Percentiles rank a stretch among this genome's conserved stretches.
Evolutionary conservation across 2,329 filamentous ascomycete genomes (phyloP).

Genomic region (Talaromyces sp.): DNA sequence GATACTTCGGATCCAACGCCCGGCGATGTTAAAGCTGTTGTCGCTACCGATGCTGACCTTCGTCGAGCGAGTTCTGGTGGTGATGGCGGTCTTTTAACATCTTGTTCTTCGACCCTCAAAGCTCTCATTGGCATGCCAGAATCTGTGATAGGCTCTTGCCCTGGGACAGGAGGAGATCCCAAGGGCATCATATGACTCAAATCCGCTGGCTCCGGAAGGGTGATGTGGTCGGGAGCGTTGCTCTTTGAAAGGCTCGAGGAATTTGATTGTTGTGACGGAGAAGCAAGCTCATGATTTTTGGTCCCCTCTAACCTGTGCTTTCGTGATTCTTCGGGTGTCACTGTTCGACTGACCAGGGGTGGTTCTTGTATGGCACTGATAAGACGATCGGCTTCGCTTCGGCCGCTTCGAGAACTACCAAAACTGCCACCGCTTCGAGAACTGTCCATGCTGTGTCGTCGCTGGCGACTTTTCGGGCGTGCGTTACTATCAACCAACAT

Average conservation of each 20-base stretch:
- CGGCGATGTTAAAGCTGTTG: not conserved
- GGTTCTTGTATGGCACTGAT: conserved; percentile 44
- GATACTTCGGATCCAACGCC: not conserved
- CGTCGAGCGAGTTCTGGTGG: conserved; percentile 4
- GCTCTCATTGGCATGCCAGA: conserved; percentile 34
- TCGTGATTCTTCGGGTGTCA: conserved; percentile 2
- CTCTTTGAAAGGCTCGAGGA: not conserved
- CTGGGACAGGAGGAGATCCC: conserved; percentile 25
- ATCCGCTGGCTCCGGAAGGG: conserved; percentile 4
- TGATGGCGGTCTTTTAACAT: conserved; percentile 18
- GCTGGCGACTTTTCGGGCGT: conserved; percentile 18
- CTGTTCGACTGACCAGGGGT: conserved; percentile 20
- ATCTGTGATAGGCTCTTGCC: conserved; percentile 31
- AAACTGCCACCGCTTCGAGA: conserved; percentile 33
- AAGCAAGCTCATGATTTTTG: not conserved
- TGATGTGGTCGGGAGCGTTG: not conserved
- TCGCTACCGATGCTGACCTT: conserved; percentile 9
- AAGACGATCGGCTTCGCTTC: conserved; percentile 40
- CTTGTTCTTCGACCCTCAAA: conserved; percentile 28
- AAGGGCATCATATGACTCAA: conserved; percentile 22
- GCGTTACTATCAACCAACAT: conserved; percentile 33
- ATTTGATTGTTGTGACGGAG: not conserved
- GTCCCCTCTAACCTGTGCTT: not conserved
- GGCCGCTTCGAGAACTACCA: conserved; percentile 34
- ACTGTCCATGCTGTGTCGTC: conserved; percentile 27